Evolutionary conservation across 768 basidiomycete genomes (phyloP).

Genomic region (Favolaschia claudopus): DNA sequence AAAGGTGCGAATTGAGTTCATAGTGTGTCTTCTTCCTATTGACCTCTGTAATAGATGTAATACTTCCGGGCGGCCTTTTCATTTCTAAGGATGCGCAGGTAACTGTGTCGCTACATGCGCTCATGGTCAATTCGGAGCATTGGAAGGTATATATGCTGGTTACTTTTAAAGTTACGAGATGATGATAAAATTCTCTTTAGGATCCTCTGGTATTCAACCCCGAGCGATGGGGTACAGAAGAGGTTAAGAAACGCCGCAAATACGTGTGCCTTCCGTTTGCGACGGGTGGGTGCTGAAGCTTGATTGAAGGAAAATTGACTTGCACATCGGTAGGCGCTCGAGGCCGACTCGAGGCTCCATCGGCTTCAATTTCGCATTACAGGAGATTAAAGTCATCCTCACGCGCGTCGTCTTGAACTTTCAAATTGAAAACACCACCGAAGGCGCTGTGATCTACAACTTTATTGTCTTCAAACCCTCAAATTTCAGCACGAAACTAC

Average conservation of each 20-base stretch:
- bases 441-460: constrained; percentile 24
- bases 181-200: background rate
- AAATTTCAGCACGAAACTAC: constrained; percentile 23
- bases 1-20: no score
- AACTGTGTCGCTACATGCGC: constrained; percentile 16
- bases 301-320: background rate
- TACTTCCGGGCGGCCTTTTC: constrained; percentile 19
- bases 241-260: constrained; percentile 15
- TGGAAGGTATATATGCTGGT: constrained; percentile 4
- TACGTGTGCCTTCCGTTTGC: constrained; percentile 22
- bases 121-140: constrained; percentile 24
- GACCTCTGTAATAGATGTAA: constrained; percentile 9
- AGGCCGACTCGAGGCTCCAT: constrained; percentile 24
- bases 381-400: constrained; percentile 21
- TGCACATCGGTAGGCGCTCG: constrained; percentile 20
- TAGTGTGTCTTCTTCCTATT: background rate
- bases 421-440: constrained; percentile 19
- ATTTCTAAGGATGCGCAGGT: constrained; percentile 19
- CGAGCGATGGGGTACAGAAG: constrained; percentile 23
- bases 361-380: constrained; percentile 21
- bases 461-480: constrained; percentile 17
- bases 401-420: constrained; percentile 21
- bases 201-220: constrained; percentile 25
- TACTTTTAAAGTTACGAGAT: no score
- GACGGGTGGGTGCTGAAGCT: background rate